Evolutionary conservation across 2,329 filamentous ascomycete species (phyloP).

Genomic region (Triangularia setosa): DNA sequence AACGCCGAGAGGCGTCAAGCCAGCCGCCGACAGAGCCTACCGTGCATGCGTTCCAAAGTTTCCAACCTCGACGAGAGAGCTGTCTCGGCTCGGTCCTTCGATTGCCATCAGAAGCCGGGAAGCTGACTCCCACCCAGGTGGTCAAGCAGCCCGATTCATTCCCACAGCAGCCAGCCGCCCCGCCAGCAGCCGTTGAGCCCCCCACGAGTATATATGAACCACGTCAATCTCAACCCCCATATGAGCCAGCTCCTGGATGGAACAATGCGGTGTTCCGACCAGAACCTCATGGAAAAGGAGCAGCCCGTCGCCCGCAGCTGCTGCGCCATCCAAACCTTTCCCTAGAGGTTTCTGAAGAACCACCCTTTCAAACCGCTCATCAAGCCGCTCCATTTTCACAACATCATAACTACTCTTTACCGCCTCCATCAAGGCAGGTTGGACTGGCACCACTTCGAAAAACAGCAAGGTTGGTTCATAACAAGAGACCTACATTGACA

Average conservation of each 20-base stretch:
- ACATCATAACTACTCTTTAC: background rate
- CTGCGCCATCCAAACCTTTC: background rate
- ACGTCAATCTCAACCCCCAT: background rate
- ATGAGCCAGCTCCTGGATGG: background rate
- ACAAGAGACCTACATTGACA: constrained; percentile 4
- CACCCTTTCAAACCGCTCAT: background rate
- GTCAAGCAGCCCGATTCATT: background rate
- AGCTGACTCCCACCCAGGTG: background rate
- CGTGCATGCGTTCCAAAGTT: background rate
- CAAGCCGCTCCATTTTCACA: background rate
- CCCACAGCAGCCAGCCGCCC: background rate
- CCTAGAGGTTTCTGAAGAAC: background rate
- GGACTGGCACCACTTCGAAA: constrained; percentile 13
- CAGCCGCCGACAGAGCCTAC: background rate
- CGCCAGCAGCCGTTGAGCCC: background rate
- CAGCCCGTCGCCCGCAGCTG: background rate
- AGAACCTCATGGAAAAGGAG: constrained; percentile 4
- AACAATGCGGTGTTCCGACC: background rate
- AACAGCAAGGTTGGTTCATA: constrained; percentile 18
- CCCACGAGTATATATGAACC: background rate
- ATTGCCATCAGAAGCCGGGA: background rate
- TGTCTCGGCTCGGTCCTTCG: background rate
- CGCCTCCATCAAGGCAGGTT: background rate
- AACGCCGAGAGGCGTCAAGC: background rate
- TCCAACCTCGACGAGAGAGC: background rate